Base-by-base conservation (phyloP, 345 rosid species). In the Arabis alpina region DNA sequence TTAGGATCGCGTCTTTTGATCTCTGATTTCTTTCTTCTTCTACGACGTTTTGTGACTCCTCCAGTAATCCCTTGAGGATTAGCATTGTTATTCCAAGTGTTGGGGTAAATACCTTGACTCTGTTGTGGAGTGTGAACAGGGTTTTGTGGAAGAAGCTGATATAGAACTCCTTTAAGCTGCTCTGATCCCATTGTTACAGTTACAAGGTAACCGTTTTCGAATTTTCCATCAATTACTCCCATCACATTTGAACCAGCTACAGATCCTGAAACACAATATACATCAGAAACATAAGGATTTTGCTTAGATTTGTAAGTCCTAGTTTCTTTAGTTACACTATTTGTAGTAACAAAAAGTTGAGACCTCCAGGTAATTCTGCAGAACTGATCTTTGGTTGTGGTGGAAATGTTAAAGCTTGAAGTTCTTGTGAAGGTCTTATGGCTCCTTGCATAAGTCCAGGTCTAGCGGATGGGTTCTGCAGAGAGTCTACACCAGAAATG, bases 181-280 rank as follows among this genome's bases (percentile, higher is more conserved):
- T 92, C 93, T 7, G 93, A 37, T 41, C 99, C 98, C 30, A 95
- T 57, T 19, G 79, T 80, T 37, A 92, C 93, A 16, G 98, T 90
- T 48, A 95, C 84, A 54, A 95, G 89, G 76, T 92, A 95, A 24
- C 98, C 99, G 43, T 87, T 80, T 50, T 94, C 98, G 27, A 89
- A 85, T 68, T 94, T 91, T 47, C 99, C 98, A 65, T 94, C 99
- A 12, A 94, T 92, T 11, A 89, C 87, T 47, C 98, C 97, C 54
- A 72, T 53, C 57, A 94, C 99, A 7, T 82, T 77, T 65, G 84
- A 65, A 68, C 81, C 84, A 25, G 80, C 75, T 41, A 84, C 44
- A 14, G 81, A 61, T 42, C 77, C 79, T 66, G 79, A 79, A 58
- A 50, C 23, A 19, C 23, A 19, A 19, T 19, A 19, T 19, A 42